Percentiles rank a stretch among this genome's conserved stretches.
phyloP scores from a whole-genome alignment of 805 yeast species.

The Candida piceae region DNA sequence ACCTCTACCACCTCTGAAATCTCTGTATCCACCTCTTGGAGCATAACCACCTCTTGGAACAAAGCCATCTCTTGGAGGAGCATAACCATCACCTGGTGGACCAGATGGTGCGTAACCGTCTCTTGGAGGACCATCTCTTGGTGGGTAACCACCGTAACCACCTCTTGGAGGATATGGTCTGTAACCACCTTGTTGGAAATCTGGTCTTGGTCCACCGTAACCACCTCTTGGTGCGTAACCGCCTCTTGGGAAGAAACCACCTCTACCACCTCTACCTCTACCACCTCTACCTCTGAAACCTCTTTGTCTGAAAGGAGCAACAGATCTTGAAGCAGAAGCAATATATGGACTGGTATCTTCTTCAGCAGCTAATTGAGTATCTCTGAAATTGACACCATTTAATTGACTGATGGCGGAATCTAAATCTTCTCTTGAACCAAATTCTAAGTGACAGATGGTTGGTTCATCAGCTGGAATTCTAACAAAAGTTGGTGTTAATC shows the following conservation, averaged over 20 bases:
- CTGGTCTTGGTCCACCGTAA: conserved; percentile 33
- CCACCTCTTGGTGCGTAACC: conserved; percentile 27
- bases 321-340: conserved; percentile 42
- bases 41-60: conserved; percentile 20
- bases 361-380: conserved; percentile 60
- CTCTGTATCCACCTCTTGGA: conserved; percentile 25
- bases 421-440: conserved; percentile 65
- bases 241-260: conserved; percentile 31
- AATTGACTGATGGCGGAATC: conserved; percentile 68
- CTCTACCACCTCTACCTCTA: conserved; percentile 32
- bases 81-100: conserved; percentile 37
- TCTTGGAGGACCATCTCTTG: conserved; percentile 13
- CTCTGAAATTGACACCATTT: conserved; percentile 68
- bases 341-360: conserved; percentile 66
- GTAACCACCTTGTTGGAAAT: conserved; percentile 23
- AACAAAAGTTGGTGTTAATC: conserved; percentile 58
- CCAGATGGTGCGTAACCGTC: conserved; percentile 3
- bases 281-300: conserved; percentile 43
- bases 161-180: conserved; percentile 7
- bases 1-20: conserved; percentile 20
- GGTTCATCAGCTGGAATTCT: conserved; percentile 44
- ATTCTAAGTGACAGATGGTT: conserved; percentile 48
- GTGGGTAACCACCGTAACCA: conserved; percentile 1
- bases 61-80: conserved; percentile 31
- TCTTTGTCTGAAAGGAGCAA: conserved; percentile 37